These are phyloP conservation scores for Cyclotella baltica DNA, from an alignment of 108 stramenopile genomes.

Conservation along the genomic window DNA sequence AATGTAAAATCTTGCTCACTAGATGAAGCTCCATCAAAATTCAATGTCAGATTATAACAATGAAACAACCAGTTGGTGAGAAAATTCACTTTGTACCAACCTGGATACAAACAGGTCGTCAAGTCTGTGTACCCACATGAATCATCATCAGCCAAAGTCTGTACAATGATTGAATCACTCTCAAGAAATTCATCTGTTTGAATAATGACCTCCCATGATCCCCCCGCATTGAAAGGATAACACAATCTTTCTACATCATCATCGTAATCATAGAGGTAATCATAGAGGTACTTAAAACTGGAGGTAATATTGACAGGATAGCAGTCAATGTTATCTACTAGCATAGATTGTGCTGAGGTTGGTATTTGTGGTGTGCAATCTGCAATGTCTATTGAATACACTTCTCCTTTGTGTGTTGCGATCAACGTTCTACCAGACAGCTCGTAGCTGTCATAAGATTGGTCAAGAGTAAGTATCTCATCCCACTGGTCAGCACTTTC, in stretches of 20 bases:
- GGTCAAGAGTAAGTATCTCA: not conserved
- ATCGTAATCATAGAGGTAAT: slow-evolving; percentile 10
- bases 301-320: not conserved
- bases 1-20: slow-evolving; percentile 8
- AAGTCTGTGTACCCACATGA: not conserved
- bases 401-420: not conserved
- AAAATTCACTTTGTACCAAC: not conserved
- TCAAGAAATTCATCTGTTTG: not conserved
- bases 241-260: not conserved
- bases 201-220: not conserved
- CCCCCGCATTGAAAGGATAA: not conserved
- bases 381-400: not conserved
- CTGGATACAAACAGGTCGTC: not conserved
- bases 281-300: not conserved
- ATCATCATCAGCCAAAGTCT: not conserved
- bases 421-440: not conserved
- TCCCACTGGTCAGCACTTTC: not conserved
- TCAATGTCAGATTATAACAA: slow-evolving; percentile 5
- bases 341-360: not conserved
- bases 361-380: not conserved
- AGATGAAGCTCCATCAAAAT: not conserved
- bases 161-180: not conserved
- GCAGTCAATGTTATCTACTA: not conserved
- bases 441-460: slow-evolving; percentile 1
- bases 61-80: not conserved